Conservation (phyloP, 345 rosid species). For the Eucalyptus curtisii region DNA sequence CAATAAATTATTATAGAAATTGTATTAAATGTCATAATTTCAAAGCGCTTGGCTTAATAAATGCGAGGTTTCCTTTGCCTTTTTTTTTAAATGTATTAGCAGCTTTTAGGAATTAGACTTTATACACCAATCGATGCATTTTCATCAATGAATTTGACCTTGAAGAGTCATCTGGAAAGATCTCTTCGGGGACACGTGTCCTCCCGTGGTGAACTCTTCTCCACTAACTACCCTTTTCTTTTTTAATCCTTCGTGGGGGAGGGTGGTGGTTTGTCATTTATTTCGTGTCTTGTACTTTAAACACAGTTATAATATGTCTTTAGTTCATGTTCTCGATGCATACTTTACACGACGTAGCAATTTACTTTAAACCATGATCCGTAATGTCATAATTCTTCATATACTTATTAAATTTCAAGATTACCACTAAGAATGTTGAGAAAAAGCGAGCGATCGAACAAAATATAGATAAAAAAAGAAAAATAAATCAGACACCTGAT, state of each 20-base stretch:
- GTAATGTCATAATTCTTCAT: neutral
- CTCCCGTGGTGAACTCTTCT: neutral
- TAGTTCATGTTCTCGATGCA: neutral
- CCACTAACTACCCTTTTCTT: neutral
- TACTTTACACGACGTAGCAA: neutral
- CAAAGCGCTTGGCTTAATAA: accelerated
- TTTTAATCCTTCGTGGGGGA: neutral
- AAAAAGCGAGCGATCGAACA: too few relatives aligned
- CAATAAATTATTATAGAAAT: too few relatives aligned
- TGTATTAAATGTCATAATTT: accelerated
- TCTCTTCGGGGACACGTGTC: neutral
- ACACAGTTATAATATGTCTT: neutral
- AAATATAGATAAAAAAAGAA: too few relatives aligned
- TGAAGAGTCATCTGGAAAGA: neutral
- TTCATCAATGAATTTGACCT: neutral
- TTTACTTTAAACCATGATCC: neutral
- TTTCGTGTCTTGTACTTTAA: neutral
- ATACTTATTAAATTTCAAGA: neutral
- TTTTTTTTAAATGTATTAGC: neutral
- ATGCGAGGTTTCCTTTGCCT: too few relatives aligned
- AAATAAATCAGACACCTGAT: too few relatives aligned
- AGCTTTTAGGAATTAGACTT: neutral
- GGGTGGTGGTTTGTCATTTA: neutral
- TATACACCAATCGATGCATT: neutral
- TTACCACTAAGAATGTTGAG: neutral